Evolutionary conservation across 2,329 filamentous ascomycete genomes (phyloP).

Genomic region (Ophiosphaerella herpotricha): DNA sequence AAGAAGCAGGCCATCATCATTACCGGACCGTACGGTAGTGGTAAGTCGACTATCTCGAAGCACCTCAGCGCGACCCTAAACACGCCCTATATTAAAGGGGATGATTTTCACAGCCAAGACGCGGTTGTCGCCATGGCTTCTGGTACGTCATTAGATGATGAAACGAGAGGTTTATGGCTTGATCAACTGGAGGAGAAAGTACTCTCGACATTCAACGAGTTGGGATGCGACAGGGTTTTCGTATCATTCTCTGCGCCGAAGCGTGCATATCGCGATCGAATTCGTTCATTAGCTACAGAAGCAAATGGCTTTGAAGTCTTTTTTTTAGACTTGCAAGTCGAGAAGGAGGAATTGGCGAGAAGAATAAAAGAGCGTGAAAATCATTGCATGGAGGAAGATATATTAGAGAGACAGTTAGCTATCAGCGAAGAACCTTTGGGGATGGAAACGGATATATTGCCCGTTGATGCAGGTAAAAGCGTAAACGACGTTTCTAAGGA

Average conservation of each 20-base stretch:
- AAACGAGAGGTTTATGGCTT: slow-evolving; percentile 29
- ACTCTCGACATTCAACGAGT: slow-evolving; percentile 9
- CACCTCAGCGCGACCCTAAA: slow-evolving; percentile 34
- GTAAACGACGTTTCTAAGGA: slow-evolving; percentile 12
- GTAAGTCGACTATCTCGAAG: slow-evolving; percentile 47
- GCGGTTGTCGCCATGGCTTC: slow-evolving; percentile 43
- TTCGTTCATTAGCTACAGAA: slow-evolving; percentile 24
- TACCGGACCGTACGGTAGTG: slow-evolving; percentile 50
- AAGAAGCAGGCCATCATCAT: slow-evolving; percentile 40
- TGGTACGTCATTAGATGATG: slow-evolving; percentile 38
- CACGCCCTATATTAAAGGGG: slow-evolving; percentile 50
- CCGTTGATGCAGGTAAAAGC: slow-evolving; percentile 24
- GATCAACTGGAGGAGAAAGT: slow-evolving; percentile 30
- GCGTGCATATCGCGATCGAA: slow-evolving; percentile 38
- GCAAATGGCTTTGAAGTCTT: slow-evolving; percentile 21
- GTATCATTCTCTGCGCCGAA: slow-evolving; percentile 51
- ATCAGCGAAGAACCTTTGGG: slow-evolving; percentile 33
- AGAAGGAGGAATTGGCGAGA: slow-evolving; percentile 31
- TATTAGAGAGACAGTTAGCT: slow-evolving; percentile 44
- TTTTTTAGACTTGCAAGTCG: slow-evolving; percentile 47
- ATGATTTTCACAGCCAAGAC: slow-evolving; percentile 42
- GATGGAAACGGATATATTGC: slow-evolving; percentile 45
- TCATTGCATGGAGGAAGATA: slow-evolving; percentile 46
- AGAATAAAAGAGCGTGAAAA: slow-evolving; percentile 33
- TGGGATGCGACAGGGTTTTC: slow-evolving; percentile 26